Percentiles rank a stretch among this genome's conserved stretches.
Conservation (phyloP, 179 eudicot species). For the Camellia oleifera region DNA sequence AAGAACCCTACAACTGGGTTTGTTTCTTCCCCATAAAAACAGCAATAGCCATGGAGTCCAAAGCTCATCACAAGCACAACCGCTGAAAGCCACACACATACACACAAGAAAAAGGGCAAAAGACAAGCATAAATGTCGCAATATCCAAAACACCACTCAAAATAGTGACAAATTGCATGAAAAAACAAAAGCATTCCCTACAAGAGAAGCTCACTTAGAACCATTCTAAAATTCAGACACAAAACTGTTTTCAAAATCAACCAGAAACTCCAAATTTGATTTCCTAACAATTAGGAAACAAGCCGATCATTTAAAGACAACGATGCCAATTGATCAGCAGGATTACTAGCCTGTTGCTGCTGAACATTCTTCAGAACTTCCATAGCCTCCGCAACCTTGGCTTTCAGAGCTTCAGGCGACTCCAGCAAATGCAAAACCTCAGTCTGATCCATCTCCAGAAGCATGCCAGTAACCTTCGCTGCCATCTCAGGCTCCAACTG, state of each 20-base stretch:
- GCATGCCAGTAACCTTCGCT: slow-evolving; percentile 73
- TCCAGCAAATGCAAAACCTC: slow-evolving; percentile 56
- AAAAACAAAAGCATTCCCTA: neutral
- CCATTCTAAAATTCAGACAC: neutral
- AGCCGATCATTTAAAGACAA: slow-evolving; percentile 39
- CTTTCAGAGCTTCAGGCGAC: slow-evolving; percentile 62
- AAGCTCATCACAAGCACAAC: no score
- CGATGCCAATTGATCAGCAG: no score
- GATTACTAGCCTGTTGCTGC: no score
- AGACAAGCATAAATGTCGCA: no score
- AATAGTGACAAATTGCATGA: neutral
- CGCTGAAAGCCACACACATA: no score
- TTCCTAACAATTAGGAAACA: slow-evolving; percentile 18
- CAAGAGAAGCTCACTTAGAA: neutral
- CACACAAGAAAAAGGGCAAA: no score
- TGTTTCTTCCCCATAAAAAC: no score
- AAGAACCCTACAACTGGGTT: no score
- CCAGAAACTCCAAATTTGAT: slow-evolving; percentile 2
- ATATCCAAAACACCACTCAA: no score
- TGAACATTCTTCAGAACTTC: no score
- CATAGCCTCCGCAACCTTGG: slow-evolving; percentile 62
- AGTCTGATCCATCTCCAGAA: slow-evolving; percentile 66
- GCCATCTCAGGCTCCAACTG: slow-evolving; percentile 58
- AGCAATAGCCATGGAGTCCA: no score
- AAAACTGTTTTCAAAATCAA: neutral